These are phyloP conservation scores for Fusarium sp. DNA, from an alignment of 2,329 filamentous ascomycete species.

Conservation along the genomic window DNA sequence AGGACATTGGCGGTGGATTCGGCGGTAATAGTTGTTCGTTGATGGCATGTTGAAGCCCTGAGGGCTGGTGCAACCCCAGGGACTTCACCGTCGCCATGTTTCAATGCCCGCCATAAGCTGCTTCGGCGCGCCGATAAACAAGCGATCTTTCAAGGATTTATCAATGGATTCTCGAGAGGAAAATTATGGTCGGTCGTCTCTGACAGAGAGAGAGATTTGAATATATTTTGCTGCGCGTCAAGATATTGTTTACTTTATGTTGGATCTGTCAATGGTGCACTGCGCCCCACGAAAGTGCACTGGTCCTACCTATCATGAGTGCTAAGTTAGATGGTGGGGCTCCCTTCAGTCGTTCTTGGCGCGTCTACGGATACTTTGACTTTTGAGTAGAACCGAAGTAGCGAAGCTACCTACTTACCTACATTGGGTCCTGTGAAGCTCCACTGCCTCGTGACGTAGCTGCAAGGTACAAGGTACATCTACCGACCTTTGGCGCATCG, in stretches of 20 bases:
- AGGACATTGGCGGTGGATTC: conserved; percentile 72
- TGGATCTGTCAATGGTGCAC: conserved; percentile 10
- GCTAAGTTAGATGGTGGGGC: conserved; percentile 31
- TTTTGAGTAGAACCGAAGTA: conserved; percentile 20
- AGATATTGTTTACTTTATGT: conserved; percentile 35
- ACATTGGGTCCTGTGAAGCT: conserved; percentile 20
- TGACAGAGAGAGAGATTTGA: neutral
- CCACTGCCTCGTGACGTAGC: conserved; percentile 46
- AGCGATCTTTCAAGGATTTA: neutral
- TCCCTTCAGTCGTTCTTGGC: conserved; percentile 22
- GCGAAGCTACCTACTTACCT: no score
- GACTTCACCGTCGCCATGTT: conserved; percentile 91
- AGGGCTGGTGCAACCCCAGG: conserved; percentile 88
- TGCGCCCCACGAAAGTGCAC: conserved; percentile 22
- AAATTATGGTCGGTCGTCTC: neutral
- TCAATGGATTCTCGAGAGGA: neutral
- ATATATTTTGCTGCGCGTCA: conserved; percentile 24
- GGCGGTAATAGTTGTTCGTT: conserved; percentile 78
- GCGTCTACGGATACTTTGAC: no score
- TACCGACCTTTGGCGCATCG: conserved; percentile 18
- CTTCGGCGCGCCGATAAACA: neutral
- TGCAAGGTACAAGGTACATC: conserved; percentile 37
- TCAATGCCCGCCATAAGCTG: conserved; percentile 47
- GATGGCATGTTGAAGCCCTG: conserved; percentile 83
- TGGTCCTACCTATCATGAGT: conserved; percentile 22